Evolutionary conservation across 2,329 filamentous ascomycete species (phyloP).

Genomic region (Paramyrothecium sp.): DNA sequence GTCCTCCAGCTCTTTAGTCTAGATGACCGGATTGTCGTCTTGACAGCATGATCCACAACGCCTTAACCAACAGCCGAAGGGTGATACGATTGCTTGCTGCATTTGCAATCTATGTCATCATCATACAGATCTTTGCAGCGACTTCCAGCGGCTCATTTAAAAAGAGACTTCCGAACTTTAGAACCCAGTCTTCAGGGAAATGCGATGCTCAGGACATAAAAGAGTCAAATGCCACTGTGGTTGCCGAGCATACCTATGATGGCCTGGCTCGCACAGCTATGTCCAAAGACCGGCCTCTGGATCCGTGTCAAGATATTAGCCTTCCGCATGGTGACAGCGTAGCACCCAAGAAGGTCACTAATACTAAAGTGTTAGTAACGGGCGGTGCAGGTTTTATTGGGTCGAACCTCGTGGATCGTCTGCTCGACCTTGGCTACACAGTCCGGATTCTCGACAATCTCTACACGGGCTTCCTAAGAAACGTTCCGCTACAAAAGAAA

Average conservation of each 20-base stretch:
- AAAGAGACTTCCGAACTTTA: not conserved
- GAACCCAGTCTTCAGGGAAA: not conserved
- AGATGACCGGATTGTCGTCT: no score
- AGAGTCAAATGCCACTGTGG: not conserved
- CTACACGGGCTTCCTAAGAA: not conserved
- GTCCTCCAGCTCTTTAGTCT: no score
- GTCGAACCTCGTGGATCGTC: not conserved
- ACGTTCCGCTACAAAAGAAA: not conserved
- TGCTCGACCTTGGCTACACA: not conserved
- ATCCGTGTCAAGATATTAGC: not conserved
- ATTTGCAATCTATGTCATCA: not conserved
- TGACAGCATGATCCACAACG: not conserved
- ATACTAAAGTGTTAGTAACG: not conserved
- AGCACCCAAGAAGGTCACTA: not conserved
- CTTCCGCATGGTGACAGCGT: not conserved
- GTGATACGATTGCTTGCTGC: not conserved
- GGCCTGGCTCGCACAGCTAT: not conserved
- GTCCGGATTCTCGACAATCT: not conserved
- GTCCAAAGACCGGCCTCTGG: not conserved
- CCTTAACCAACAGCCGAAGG: not conserved
- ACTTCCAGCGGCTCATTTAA: not conserved
- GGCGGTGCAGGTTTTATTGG: not conserved
- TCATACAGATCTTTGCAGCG: not conserved
- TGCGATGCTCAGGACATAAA: not conserved
- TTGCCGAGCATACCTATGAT: not conserved